phyloP scores from a whole-genome alignment of 495 filamentous ascomycete species.

The Neurospora sp. region DNA sequence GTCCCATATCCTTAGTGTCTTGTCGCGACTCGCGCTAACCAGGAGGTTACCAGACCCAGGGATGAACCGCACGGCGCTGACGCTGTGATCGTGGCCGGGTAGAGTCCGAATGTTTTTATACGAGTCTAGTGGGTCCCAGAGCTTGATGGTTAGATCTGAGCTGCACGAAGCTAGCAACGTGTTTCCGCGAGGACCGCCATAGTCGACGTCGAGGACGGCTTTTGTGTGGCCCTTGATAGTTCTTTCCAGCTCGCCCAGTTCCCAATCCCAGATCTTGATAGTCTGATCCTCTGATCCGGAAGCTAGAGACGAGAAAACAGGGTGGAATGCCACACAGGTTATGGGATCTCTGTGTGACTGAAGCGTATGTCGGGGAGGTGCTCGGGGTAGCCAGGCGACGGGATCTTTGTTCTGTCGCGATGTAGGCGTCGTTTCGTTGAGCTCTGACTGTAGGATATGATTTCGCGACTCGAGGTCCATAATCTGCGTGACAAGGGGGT shows the following conservation, averaged over 20 bases:
- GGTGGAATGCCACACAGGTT: conserved; percentile 90
- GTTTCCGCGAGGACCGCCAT: conserved; percentile 76
- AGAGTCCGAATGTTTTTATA: conserved; percentile 95
- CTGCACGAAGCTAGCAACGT: conserved; percentile 85
- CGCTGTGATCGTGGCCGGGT: conserved; percentile 85
- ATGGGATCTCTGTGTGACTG: conserved; percentile 75
- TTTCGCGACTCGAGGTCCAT: conserved; percentile 83
- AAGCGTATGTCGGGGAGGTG: conserved; percentile 69
- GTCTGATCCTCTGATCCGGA: conserved; percentile 82
- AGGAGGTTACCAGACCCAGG: conserved; percentile 70
- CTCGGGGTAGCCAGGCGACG: conserved; percentile 72
- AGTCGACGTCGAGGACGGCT: conserved; percentile 81
- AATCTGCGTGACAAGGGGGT: conserved; percentile 45
- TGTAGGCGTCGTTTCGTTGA: conserved; percentile 78
- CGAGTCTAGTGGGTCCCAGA: conserved; percentile 90
- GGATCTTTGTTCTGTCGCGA: conserved; percentile 78
- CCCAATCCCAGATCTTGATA: conserved; percentile 98
- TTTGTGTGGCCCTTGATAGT: conserved; percentile 93
- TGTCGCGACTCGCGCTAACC: conserved; percentile 72
- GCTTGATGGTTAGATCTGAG: conserved; percentile 84
- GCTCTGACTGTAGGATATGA: conserved; percentile 61
- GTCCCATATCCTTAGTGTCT: conserved; percentile 82
- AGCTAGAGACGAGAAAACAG: conserved; percentile 81
- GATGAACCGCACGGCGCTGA: conserved; percentile 81
- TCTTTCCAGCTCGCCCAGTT: conserved; percentile 81